A percentile compares a stretch with the other conserved stretches of the same genome.
Conservation (phyloP, 176 grass and related monocot species). For the Rhynchospora breviuscula region DNA sequence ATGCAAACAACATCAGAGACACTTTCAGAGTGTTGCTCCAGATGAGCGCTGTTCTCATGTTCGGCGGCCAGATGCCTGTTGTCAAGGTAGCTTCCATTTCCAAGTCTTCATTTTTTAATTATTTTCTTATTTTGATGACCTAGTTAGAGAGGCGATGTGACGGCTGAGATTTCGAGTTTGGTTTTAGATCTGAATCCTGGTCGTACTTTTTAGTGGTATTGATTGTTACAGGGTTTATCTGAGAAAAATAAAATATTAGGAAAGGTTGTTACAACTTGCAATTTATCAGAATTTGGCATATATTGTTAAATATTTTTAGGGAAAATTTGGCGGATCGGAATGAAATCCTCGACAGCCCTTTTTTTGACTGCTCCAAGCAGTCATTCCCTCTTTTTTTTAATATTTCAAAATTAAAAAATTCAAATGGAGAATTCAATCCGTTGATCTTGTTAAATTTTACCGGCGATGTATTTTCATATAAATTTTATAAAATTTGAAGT, state of each 20-base stretch:
- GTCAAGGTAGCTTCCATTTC: slow-evolving; percentile 53
- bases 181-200: slow-evolving; percentile 20
- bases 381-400: too few relatives aligned
- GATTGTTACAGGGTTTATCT: not conserved
- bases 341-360: too few relatives aligned
- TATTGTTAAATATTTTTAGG: too few relatives aligned
- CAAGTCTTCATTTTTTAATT: not conserved
- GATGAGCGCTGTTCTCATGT: slow-evolving; percentile 98
- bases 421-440: too few relatives aligned
- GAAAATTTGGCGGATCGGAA: not conserved
- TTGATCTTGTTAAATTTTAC: too few relatives aligned
- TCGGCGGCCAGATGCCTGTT: slow-evolving; percentile 86
- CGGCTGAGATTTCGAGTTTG: slow-evolving; percentile 6
- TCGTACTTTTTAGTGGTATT: not conserved
- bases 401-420: too few relatives aligned
- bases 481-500: too few relatives aligned
- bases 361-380: too few relatives aligned
- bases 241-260: not conserved
- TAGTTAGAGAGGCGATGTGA: not conserved
- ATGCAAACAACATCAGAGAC: slow-evolving; percentile 94
- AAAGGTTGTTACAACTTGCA: not conserved
- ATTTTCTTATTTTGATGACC: slow-evolving; percentile 7
- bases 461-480: too few relatives aligned
- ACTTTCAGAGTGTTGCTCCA: slow-evolving; percentile 94
- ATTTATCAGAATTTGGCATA: not conserved